Evolutionary conservation across 352 stramenopile genomes (phyloP).

Genomic region (Globisporangium cystogenes): DNA sequence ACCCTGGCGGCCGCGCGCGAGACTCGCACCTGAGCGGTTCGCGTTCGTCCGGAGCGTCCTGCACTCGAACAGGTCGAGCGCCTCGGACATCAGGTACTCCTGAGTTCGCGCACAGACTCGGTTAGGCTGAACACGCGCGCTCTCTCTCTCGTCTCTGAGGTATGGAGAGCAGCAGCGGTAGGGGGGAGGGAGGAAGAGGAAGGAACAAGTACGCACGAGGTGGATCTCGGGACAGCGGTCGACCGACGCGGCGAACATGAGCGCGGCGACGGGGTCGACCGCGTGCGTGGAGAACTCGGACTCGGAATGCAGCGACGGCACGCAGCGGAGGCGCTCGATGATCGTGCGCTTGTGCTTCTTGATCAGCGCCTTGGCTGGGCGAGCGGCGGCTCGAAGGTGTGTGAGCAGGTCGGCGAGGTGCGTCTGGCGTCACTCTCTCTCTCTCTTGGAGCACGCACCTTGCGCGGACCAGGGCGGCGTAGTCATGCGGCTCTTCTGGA

Average conservation of each 20-base stretch:
- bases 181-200: background rate
- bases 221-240: slow-evolving; percentile 59
- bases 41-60: slow-evolving; percentile 31
- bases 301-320: slow-evolving; percentile 27
- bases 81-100: slow-evolving; percentile 54
- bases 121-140: no score
- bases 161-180: no score
- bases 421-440: no score
- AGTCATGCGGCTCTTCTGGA: slow-evolving; percentile 74
- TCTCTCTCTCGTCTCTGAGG: no score
- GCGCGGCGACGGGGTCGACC: slow-evolving; percentile 53
- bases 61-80: slow-evolving; percentile 46
- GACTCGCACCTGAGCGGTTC: slow-evolving; percentile 36
- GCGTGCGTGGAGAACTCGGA: slow-evolving; percentile 41
- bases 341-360: slow-evolving; percentile 45
- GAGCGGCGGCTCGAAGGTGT: no score
- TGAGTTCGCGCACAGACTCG: slow-evolving; percentile 11
- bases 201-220: slow-evolving; percentile 23
- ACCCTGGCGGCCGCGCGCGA: background rate
- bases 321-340: slow-evolving; percentile 28
- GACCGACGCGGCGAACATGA: slow-evolving; percentile 55
- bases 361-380: slow-evolving; percentile 43
- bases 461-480: slow-evolving; percentile 50
- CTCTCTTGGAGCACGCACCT: slow-evolving; percentile 27
- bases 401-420: no score